phyloP scores from a whole-genome alignment of 129 eudicot genomes.

The Chrysanthemum makinoi region DNA sequence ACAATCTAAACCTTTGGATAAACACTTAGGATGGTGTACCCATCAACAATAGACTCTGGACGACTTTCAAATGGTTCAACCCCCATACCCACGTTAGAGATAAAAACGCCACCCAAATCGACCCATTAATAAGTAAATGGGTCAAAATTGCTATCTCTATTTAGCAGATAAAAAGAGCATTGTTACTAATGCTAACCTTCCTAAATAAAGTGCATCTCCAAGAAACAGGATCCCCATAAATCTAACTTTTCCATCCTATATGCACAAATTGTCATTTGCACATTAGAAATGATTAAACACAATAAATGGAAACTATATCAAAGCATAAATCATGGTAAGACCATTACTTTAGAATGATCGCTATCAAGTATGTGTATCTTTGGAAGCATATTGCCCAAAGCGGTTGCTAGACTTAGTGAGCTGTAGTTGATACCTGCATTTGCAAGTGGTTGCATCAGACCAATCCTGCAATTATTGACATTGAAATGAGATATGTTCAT shows the following conservation, averaged over 20 bases:
- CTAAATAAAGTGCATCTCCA: too few relatives aligned
- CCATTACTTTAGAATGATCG: neutral
- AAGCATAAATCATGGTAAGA: neutral
- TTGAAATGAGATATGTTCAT: neutral
- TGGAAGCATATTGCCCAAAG: neutral
- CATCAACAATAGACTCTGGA: too few relatives aligned
- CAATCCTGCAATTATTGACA: neutral
- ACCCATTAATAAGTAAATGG: too few relatives aligned
- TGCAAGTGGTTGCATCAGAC: neutral
- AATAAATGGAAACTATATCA: neutral
- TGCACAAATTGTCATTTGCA: neutral
- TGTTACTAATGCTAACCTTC: too few relatives aligned
- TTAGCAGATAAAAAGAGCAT: too few relatives aligned
- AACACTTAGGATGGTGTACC: too few relatives aligned
- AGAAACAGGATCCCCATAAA: neutral
- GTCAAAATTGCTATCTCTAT: too few relatives aligned
- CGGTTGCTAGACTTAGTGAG: neutral
- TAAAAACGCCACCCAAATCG: neutral
- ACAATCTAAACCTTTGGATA: neutral
- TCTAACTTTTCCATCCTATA: slow-evolving; percentile 1
- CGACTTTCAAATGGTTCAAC: neutral
- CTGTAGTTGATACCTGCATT: slow-evolving; percentile 4
- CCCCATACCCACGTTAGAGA: neutral
- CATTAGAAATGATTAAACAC: neutral
- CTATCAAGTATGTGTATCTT: neutral